Evolutionary conservation across 805 yeast genomes (phyloP), one percentile per base, ranked within the genome.

Genomic region (Metschnikowia chrysomelidarum): DNA sequence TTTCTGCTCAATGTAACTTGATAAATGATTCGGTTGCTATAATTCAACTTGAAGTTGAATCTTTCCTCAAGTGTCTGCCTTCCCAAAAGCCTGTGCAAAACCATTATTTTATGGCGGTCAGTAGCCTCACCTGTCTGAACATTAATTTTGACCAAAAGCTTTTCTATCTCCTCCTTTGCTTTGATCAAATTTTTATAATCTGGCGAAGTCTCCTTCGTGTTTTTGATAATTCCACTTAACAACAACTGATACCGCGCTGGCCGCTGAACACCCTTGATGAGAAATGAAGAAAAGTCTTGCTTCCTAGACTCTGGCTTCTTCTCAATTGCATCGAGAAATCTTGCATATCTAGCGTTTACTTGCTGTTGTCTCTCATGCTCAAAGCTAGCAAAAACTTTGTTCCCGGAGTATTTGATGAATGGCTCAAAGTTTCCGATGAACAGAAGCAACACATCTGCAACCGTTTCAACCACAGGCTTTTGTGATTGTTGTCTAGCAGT

Each of bases 221-320:
- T 76, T 57, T 93, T 91, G 46, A 87, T 68, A 22, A 93, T 85
- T 30, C 91, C 93, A 38, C 77, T 81, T 15, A 91, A 69, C 38
- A 93, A 69, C 32, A 93, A 65, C 46, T 95, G 96, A 62, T 93
- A 93, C 47, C 98, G 72, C 7, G 97, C 98, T 20, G 96, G 88
- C 57, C 98, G 76, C 11, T 96, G 88, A 2, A 95, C 89, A 33
- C 98, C 97, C 54, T 91, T 94, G 5, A 96, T 87, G 45, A 93
- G 71, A 53, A 88, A 93, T 0, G 98, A 93, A 17, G 91, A 85
- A 35, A 93, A 80, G 60, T 94, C 97, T 41, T 91, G 78, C 62
- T 88, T 86, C 52, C 95, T 75, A 23, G 87, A 77, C 65, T 86
- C 96, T 4, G 87, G 87, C 46, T 83, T 69, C 52, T 87, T 77